Percentiles rank a stretch among this genome's conserved stretches.
These are phyloP conservation scores for Hypomontagnella monticulosa DNA, from an alignment of 495 filamentous ascomycete genomes.

Conservation along the genomic window DNA sequence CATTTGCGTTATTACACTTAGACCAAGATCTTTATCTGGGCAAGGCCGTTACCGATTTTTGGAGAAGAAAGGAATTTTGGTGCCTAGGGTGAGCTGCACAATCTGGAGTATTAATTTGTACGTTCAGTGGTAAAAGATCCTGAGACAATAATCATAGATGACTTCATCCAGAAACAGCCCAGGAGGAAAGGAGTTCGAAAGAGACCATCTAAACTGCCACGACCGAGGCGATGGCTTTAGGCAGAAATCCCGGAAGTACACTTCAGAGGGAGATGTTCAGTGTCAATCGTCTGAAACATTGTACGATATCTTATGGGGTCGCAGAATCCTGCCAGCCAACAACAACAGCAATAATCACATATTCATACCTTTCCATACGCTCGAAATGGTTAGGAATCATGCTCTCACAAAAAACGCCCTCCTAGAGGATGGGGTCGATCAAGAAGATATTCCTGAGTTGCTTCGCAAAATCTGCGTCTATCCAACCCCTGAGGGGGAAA, in stretches of 20 bases:
- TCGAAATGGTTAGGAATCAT: conserved; percentile 5
- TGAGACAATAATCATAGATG: too few species aligned
- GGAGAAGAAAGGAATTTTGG: too few species aligned
- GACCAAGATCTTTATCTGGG: too few species aligned
- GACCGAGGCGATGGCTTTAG: conserved; percentile 8
- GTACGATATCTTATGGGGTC: background rate
- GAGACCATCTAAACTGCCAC: background rate
- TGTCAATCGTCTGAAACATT: background rate
- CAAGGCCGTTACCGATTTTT: too few species aligned
- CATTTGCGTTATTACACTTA: too few species aligned
- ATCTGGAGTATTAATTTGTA: too few species aligned
- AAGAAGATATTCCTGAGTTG: background rate
- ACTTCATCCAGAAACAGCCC: background rate
- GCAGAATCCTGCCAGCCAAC: background rate
- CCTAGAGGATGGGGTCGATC: background rate
- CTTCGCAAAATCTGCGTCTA: background rate
- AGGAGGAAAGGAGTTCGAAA: background rate
- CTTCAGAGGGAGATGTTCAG: background rate
- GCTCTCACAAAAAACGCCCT: background rate
- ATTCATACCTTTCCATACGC: conserved; percentile 25
- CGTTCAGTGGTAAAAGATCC: too few species aligned
- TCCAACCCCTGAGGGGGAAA: background rate
- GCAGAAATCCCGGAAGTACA: background rate
- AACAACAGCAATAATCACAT: background rate
- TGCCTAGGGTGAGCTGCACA: background rate